Evolutionary conservation across 306 rosid species (phyloP).

Genomic region (Pterocarpus santalinus): DNA sequence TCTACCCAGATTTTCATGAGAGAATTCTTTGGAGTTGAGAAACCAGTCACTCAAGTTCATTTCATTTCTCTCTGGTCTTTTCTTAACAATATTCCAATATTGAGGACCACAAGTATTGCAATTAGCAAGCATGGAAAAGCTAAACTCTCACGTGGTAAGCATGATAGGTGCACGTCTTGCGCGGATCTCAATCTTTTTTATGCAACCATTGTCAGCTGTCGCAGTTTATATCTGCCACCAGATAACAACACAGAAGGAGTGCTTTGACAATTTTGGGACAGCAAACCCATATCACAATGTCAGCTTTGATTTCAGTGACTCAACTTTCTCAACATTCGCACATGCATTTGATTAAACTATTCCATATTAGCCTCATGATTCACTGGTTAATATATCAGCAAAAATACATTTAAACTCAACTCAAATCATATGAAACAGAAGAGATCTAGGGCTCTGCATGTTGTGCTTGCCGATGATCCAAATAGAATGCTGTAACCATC

Average conservation of each 20-base stretch:
- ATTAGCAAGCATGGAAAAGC: constrained; percentile 31
- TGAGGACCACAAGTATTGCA: constrained; percentile 24
- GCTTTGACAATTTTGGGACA: not conserved
- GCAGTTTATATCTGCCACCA: not conserved
- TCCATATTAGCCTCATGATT: constrained; percentile 6
- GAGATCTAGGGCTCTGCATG: too few species aligned
- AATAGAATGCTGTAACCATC: too few species aligned
- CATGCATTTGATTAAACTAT: constrained; percentile 17
- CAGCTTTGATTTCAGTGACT: constrained; percentile 16
- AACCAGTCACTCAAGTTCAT: not conserved
- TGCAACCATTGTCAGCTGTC: constrained; percentile 12
- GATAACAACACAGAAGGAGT: not conserved
- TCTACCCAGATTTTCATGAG: not conserved
- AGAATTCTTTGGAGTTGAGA: constrained; percentile 1
- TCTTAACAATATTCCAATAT: constrained; percentile 13
- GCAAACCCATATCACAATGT: not conserved
- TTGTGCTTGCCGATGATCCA: too few species aligned
- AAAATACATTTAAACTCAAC: not conserved
- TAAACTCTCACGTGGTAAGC: constrained; percentile 33
- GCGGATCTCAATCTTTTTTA: not conserved
- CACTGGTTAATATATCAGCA: constrained; percentile 26
- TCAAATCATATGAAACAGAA: too few species aligned
- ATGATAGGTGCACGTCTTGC: constrained; percentile 24
- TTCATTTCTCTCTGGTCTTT: constrained; percentile 2
- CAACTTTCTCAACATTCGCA: constrained; percentile 17